A percentile compares a stretch with the other conserved stretches of the same genome.
Conservation (phyloP, 2,329 filamentous ascomycete species). For the Fusarium poae region DNA sequence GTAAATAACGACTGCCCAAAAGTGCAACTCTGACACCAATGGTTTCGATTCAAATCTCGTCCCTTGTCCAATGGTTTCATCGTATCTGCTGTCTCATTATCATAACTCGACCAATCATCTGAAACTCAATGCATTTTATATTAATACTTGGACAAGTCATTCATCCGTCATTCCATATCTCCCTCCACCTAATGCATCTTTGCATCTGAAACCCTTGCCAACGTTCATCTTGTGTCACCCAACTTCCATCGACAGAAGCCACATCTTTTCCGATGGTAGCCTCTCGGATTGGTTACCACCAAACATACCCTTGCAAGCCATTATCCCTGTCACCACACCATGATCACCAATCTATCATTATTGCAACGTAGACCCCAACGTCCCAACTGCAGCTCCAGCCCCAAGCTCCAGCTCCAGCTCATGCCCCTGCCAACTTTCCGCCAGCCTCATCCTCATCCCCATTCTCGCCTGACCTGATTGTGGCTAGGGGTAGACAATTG, state of each 20-base stretch:
- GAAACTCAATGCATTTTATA: slow-evolving; percentile 19
- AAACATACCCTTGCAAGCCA: slow-evolving; percentile 16
- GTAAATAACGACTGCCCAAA: background rate
- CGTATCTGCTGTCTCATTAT: background rate
- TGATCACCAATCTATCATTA: slow-evolving; percentile 7
- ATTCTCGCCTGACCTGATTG: slow-evolving; percentile 6
- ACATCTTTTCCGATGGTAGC: slow-evolving; percentile 10
- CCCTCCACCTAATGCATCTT: background rate
- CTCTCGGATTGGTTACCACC: slow-evolving; percentile 18
- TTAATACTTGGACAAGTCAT: slow-evolving; percentile 7
- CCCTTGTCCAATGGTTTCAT: slow-evolving; percentile 3
- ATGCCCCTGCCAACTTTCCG: slow-evolving; percentile 13
- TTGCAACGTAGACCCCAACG: background rate
- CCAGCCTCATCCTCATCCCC: slow-evolving; percentile 11
- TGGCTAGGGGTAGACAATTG: background rate
- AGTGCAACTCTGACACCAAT: slow-evolving; percentile 1
- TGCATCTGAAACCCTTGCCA: slow-evolving; percentile 7
- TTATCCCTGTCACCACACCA: slow-evolving; percentile 21
- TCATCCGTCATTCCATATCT: slow-evolving; percentile 1
- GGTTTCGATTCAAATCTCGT: slow-evolving; percentile 5
- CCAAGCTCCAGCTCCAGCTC: slow-evolving; percentile 5
- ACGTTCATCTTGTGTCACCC: slow-evolving; percentile 9
- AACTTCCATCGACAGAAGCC: slow-evolving; percentile 7
- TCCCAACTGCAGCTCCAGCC: background rate
- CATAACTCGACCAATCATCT: slow-evolving; percentile 11